These are phyloP conservation scores for Infundibulicybe gibba DNA, from an alignment of 768 basidiomycete genomes.

Conservation along the genomic window DNA sequence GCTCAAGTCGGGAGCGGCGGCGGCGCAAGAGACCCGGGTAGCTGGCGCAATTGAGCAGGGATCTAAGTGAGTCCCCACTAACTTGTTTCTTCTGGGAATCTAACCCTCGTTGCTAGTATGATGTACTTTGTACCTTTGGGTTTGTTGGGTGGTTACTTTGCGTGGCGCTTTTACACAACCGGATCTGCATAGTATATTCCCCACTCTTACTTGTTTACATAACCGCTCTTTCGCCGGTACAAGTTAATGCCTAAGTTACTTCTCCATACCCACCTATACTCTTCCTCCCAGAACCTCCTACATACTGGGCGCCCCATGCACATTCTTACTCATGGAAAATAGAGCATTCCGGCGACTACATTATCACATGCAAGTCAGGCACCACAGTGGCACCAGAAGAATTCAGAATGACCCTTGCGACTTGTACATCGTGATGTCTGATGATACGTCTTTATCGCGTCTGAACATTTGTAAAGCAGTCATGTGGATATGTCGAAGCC, in stretches of 20 bases:
- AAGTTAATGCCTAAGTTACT: constrained; percentile 4
- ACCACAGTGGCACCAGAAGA: no score
- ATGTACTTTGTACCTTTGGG: constrained; percentile 85
- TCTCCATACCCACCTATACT: constrained; percentile 1
- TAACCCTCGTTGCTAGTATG: constrained; percentile 36
- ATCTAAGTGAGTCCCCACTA: constrained; percentile 51
- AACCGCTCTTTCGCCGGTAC: constrained; percentile 11
- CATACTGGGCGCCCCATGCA: no score
- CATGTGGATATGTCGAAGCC: no score
- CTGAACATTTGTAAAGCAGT: no score
- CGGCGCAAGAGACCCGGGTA: constrained; percentile 40
- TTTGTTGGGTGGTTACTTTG: constrained; percentile 82
- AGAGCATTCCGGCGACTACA: no score
- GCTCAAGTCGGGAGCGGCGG: constrained; percentile 48
- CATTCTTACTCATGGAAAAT: no score
- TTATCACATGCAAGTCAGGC: no score
- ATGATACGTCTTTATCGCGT: no score
- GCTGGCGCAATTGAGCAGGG: constrained; percentile 56
- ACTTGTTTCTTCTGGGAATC: constrained; percentile 1
- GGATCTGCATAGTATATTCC: constrained; percentile 33
- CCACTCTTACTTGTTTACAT: constrained; percentile 1
- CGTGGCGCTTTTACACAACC: constrained; percentile 71
- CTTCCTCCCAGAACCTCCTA: no score
- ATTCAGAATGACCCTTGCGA: no score
- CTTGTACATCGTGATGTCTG: no score